These are phyloP conservation scores for Tulasnella calospora DNA, from an alignment of 768 basidiomycete genomes.

Conservation along the genomic window DNA sequence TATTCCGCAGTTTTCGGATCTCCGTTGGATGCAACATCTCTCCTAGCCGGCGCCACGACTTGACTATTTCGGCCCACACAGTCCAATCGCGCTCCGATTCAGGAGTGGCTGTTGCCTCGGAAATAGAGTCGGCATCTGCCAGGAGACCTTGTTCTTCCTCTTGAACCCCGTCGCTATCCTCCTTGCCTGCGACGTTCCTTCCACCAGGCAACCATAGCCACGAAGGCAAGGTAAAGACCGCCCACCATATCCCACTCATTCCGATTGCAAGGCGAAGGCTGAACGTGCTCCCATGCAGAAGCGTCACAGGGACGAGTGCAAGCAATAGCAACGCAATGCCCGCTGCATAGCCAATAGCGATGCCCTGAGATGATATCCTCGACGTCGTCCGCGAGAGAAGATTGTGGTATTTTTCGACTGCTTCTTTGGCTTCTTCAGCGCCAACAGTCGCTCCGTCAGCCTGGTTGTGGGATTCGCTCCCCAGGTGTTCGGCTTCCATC, in stretches of 20 bases:
- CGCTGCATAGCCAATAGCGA: slow-evolving; percentile 79
- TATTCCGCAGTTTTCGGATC: slow-evolving; percentile 68
- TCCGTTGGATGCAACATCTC: slow-evolving; percentile 70
- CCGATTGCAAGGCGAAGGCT: slow-evolving; percentile 79
- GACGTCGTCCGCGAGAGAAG: slow-evolving; percentile 70
- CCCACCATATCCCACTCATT: slow-evolving; percentile 85
- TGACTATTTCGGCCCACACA: slow-evolving; percentile 48
- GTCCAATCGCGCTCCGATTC: slow-evolving; percentile 41
- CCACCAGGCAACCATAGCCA: slow-evolving; percentile 63
- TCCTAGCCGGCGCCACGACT: slow-evolving; percentile 72
- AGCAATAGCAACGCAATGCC: slow-evolving; percentile 74
- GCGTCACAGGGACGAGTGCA: slow-evolving; percentile 70
- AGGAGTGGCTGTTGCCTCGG: slow-evolving; percentile 1
- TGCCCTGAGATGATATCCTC: slow-evolving; percentile 77
- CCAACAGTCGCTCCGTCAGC: background rate
- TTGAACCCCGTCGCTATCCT: slow-evolving; percentile 20
- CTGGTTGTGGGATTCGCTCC: background rate
- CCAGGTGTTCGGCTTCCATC: background rate
- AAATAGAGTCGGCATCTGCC: slow-evolving; percentile 19
- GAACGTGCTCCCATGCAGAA: slow-evolving; percentile 68
- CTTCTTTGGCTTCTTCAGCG: background rate
- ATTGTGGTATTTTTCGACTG: slow-evolving; percentile 45
- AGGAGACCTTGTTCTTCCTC: slow-evolving; percentile 21
- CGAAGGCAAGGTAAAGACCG: slow-evolving; percentile 71
- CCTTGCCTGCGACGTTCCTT: slow-evolving; percentile 9